Evolutionary conservation across 371 early-diverging fungal species (phyloP), one percentile per base, ranked within the genome.

Genomic region (Apophysomyces variabilis): DNA sequence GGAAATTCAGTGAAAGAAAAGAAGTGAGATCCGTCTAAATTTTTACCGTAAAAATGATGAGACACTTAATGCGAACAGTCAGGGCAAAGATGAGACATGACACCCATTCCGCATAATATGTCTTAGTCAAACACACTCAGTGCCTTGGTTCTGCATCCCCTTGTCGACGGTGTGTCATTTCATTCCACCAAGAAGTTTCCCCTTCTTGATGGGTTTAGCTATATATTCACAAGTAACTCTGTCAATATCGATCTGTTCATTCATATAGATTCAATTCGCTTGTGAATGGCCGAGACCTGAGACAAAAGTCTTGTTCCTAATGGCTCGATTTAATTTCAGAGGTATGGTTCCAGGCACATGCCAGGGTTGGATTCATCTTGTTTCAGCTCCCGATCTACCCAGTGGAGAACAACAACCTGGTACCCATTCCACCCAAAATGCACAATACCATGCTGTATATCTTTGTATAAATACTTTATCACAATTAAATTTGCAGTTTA

Each of bases 81-180:
- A 50, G 54, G 54, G 54, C 54, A 50, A 50, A 50, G 21, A 50
- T 50, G 54, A 50, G 54, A 50, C 54, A 50, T 50, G 54, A 50
- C 54, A 50, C 54, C 54, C 54, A 50, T 50, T 21, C 54, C 54
- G 54, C 54, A 50, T 50, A 50, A 50, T 50, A 21, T 50, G 54
- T 50, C 54, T 50, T 50, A 50, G 18, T 50, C 54, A 21, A 21
- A 50, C 54, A 50, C 54, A 21, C 21, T 50, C 16, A 50, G 54
- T 50, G 54, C 21, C 21, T 21, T 50, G 5, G 7, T 50, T 50
- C 18, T 50, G 4, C 54, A 50, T 50, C 54, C 21, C 54, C 21
- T 18, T 50, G 21, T 50, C 54, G 54, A 50, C 54, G 9, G 0
- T n/a, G 54, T 50, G 54, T 50, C 54, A 50, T 0, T 21, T 50